Conservation (phyloP, 2,329 filamentous ascomycete genomes). For the Penicillium sp. region DNA sequence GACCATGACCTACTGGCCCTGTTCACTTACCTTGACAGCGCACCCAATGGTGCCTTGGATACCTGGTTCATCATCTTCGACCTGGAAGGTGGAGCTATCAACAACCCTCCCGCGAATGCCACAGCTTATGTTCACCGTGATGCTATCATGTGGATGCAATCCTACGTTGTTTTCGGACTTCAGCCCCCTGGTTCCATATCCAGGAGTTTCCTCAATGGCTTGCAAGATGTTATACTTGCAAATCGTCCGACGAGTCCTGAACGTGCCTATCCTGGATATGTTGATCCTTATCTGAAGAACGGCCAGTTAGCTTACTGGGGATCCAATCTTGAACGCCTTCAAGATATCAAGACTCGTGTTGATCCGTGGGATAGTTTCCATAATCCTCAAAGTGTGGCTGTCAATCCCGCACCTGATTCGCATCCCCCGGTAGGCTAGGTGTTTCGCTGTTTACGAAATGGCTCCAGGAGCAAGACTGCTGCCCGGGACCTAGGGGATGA, state of each 20-base stretch:
- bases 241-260: conserved; percentile 37
- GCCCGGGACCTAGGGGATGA: background rate
- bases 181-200: conserved; percentile 40
- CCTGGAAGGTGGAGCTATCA: conserved; percentile 57
- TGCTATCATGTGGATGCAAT: conserved; percentile 61
- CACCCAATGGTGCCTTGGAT: conserved; percentile 49
- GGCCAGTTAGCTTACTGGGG: conserved; percentile 56
- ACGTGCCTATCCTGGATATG: conserved; percentile 61
- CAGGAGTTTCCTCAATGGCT: conserved; percentile 50
- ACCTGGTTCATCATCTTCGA: conserved; percentile 63
- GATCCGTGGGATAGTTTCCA: conserved; percentile 56
- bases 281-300: conserved; percentile 50
- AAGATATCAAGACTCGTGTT: conserved; percentile 50
- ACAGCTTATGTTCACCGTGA: conserved; percentile 63
- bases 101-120: conserved; percentile 53
- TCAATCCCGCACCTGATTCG: background rate
- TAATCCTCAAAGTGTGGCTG: conserved; percentile 52
- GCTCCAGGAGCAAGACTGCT: background rate
- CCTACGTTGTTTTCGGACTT: conserved; percentile 54
- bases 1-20: conserved; percentile 47
- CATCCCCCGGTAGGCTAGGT: background rate
- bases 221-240: conserved; percentile 42
- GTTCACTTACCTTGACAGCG: conserved; percentile 53
- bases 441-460: background rate
- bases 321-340: conserved; percentile 48